Evolutionary conservation across 2,329 filamentous ascomycete genomes (phyloP).

Genomic region (Teratosphaeria gauchensis): DNA sequence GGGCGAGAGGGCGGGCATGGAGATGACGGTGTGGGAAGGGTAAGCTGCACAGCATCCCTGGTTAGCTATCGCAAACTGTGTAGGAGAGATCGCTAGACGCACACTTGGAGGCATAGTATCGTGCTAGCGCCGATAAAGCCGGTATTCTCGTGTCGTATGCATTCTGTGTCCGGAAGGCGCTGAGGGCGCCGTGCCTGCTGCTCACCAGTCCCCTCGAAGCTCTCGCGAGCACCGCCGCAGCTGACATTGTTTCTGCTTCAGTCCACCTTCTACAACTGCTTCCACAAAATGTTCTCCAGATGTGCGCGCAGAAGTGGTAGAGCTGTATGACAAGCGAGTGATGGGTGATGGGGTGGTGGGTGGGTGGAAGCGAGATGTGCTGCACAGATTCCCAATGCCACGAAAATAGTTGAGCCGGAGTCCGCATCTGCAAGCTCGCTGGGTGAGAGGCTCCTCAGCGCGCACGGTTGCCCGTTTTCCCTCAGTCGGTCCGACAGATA

Average conservation of each 20-base stretch:
- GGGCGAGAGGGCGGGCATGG: slow-evolving; percentile 94
- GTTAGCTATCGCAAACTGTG: background rate
- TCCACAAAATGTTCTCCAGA: background rate
- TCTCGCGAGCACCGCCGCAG: slow-evolving; percentile 37
- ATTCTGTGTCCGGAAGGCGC: slow-evolving; percentile 23
- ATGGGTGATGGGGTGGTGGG: background rate
- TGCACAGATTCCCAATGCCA: background rate
- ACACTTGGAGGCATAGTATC: slow-evolving; percentile 64
- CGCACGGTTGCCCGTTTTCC: background rate
- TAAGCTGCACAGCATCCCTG: slow-evolving; percentile 55
- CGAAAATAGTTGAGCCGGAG: background rate
- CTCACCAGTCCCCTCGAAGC: slow-evolving; percentile 33
- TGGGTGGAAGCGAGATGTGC: background rate
- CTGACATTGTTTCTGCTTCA: slow-evolving; percentile 41
- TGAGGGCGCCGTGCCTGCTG: slow-evolving; percentile 26
- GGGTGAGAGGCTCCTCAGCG: no score
- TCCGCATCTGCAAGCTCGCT: background rate
- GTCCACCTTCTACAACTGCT: background rate
- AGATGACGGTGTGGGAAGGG: slow-evolving; percentile 88
- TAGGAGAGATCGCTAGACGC: slow-evolving; percentile 22
- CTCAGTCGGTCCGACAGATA: no score
- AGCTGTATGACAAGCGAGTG: background rate
- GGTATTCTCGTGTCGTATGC: slow-evolving; percentile 34
- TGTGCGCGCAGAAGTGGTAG: slow-evolving; percentile 1
- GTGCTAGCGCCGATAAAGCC: slow-evolving; percentile 49